A percentile compares a stretch with the other conserved stretches of the same genome.
phyloP scores from a whole-genome alignment of 352 stramenopile species.

The Phytophthora macrochlamydospora region DNA sequence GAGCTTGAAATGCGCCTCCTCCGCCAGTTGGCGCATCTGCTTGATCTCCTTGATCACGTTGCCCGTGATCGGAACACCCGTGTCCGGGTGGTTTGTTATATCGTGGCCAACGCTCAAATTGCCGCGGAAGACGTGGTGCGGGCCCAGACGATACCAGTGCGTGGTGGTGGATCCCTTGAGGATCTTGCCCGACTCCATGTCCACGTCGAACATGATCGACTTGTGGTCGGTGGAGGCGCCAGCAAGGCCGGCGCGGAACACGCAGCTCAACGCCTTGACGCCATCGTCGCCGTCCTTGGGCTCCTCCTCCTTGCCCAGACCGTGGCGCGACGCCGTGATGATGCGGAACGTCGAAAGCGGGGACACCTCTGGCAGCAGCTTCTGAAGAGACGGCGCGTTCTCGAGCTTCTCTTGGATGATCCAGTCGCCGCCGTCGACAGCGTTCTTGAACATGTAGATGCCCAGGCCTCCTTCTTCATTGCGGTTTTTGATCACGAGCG shows the following conservation, averaged over 20 bases:
- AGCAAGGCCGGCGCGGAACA: conserved; percentile 72
- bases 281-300: conserved; percentile 60
- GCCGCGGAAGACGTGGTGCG: conserved; percentile 68
- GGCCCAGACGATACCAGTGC: conserved; percentile 95
- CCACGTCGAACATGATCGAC: conserved; percentile 98
- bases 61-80: conserved; percentile 84
- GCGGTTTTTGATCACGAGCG: conserved; percentile 97
- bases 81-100: conserved; percentile 91
- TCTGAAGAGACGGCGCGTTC: conserved; percentile 93
- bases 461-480: conserved; percentile 98
- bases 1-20: conserved; percentile 89
- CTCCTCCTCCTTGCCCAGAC: conserved; percentile 48
- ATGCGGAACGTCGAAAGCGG: conserved; percentile 98
- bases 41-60: conserved; percentile 90
- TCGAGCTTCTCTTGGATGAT: conserved; percentile 98
- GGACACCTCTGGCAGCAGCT: conserved; percentile 92
- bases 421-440: conserved; percentile 90
- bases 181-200: conserved; percentile 94
- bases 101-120: conserved; percentile 88
- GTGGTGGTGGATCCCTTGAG: conserved; percentile 95
- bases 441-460: conserved; percentile 98
- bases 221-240: conserved; percentile 95
- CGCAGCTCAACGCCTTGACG: conserved; percentile 81
- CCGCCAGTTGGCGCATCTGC: conserved; percentile 82
- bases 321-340: conserved; percentile 93